Evolutionary conservation across 768 basidiomycete genomes (phyloP).

Genomic region (Leucocoprinus sp.): DNA sequence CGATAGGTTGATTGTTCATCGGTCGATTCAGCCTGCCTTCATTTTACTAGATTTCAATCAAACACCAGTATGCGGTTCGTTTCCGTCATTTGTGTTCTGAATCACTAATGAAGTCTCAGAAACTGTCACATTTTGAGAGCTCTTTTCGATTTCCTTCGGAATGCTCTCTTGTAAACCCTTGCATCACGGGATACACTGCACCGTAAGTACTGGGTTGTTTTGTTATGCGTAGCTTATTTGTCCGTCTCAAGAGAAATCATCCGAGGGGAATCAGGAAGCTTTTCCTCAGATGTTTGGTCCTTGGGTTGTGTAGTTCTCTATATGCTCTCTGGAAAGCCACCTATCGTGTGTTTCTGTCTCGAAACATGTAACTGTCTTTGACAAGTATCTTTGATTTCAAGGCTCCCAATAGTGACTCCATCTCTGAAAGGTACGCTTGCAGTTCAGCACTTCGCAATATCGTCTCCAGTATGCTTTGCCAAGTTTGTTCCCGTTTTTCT

Average conservation of each 20-base stretch:
- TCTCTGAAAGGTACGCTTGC: neutral
- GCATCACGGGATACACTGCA: constrained; percentile 23
- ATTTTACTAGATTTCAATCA: constrained; percentile 32
- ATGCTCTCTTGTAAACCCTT: constrained; percentile 11
- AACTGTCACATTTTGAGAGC: constrained; percentile 34
- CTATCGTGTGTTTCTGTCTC: constrained; percentile 16
- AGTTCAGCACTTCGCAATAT: constrained; percentile 1
- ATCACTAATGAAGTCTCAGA: constrained; percentile 22
- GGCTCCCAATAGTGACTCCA: neutral
- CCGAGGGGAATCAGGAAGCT: constrained; percentile 23
- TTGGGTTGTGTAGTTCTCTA: constrained; percentile 33
- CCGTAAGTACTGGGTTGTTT: constrained; percentile 25
- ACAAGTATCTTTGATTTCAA: neutral
- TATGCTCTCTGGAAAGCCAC: constrained; percentile 26
- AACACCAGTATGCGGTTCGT: constrained; percentile 26
- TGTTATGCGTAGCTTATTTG: neutral
- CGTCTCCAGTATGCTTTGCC: constrained; percentile 3
- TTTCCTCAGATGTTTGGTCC: constrained; percentile 39
- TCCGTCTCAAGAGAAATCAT: constrained; percentile 29
- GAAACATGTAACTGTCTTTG: neutral
- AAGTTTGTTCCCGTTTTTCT: neutral
- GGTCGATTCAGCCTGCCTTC: constrained; percentile 31
- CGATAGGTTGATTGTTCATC: constrained; percentile 34
- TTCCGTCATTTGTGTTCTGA: neutral
- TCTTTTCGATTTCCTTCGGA: constrained; percentile 23